A percentile compares a stretch with the other conserved stretches of the same genome.
Evolutionary conservation across 306 rosid genomes (phyloP).

Genomic region (cucumber (Cucumis sativus)): DNA sequence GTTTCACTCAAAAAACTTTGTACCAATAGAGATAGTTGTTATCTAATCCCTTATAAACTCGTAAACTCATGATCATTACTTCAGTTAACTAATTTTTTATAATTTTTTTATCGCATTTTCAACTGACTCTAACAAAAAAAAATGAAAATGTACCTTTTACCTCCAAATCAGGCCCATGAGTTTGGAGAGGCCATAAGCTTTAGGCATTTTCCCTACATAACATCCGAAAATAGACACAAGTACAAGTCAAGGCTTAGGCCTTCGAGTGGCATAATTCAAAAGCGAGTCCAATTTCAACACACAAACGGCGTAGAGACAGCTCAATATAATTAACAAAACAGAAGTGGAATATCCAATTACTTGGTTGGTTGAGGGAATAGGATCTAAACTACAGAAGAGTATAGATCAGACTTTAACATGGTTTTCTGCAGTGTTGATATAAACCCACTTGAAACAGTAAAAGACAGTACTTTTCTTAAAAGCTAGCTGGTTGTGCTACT

Average conservation of each 20-base stretch:
- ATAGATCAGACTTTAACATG: not conserved
- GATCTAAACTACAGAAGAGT: not conserved
- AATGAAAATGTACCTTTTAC: not conserved
- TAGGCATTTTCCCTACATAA: not conserved
- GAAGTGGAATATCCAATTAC: not conserved
- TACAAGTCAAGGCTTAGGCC: not conserved
- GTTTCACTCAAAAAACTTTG: too few species aligned
- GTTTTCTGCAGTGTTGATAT: not conserved
- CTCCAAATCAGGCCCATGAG: not conserved
- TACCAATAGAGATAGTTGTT: too few species aligned
- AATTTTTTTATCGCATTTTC: too few species aligned
- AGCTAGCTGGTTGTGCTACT: not conserved
- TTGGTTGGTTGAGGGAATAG: not conserved
- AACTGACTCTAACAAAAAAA: too few species aligned
- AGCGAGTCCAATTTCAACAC: not conserved
- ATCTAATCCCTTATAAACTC: too few species aligned
- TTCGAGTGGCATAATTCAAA: not conserved
- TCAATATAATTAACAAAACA: not conserved
- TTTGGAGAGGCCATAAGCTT: not conserved
- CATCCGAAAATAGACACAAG: not conserved
- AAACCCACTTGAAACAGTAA: not conserved
- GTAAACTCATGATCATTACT: too few species aligned
- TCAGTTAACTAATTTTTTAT: too few species aligned
- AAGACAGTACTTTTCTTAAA: not conserved
- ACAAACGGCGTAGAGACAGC: not conserved